Conservation (phyloP, 768 basidiomycete genomes). For the Fomitopsis serialis region DNA sequence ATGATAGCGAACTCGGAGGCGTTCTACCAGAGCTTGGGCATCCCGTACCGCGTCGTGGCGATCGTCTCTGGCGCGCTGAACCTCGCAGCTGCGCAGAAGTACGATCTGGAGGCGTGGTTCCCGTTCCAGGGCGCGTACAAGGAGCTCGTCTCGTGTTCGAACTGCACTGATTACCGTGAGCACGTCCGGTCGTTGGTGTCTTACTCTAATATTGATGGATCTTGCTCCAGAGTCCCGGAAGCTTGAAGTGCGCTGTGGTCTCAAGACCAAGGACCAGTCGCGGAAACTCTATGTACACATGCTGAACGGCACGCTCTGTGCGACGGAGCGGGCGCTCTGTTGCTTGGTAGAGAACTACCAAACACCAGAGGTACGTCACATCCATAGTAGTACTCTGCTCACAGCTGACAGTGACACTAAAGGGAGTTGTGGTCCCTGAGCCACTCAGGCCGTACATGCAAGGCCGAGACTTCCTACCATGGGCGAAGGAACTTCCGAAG, state of each 20-base stretch:
- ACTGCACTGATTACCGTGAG: slow-evolving; percentile 99
- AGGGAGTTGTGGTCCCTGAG: slow-evolving; percentile 91
- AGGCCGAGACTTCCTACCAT: slow-evolving; percentile 85
- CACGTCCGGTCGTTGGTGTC: slow-evolving; percentile 10
- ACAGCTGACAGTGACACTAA: background rate
- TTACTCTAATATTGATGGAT: background rate
- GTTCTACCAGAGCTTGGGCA: slow-evolving; percentile 92
- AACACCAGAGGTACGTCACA: slow-evolving; percentile 85
- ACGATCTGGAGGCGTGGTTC: slow-evolving; percentile 98
- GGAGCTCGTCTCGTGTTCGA: slow-evolving; percentile 96
- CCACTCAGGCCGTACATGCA: slow-evolving; percentile 93
- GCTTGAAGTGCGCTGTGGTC: slow-evolving; percentile 89
- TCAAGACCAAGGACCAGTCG: slow-evolving; percentile 86
- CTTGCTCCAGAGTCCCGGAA: slow-evolving; percentile 72
- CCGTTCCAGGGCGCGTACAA: slow-evolving; percentile 96
- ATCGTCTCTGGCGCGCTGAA: slow-evolving; percentile 98
- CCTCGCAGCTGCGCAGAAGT: slow-evolving; percentile 95
- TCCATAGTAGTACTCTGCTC: too few species aligned
- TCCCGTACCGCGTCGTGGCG: slow-evolving; percentile 88
- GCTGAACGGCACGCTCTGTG: slow-evolving; percentile 97
- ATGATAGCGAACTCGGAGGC: slow-evolving; percentile 90
- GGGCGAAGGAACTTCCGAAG: slow-evolving; percentile 79
- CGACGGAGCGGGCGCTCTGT: slow-evolving; percentile 93
- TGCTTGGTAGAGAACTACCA: slow-evolving; percentile 99
- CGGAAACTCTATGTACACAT: slow-evolving; percentile 97